Evolutionary conservation across 1,139 yeast species (phyloP).

Genomic region (Lodderomyces margitis): DNA sequence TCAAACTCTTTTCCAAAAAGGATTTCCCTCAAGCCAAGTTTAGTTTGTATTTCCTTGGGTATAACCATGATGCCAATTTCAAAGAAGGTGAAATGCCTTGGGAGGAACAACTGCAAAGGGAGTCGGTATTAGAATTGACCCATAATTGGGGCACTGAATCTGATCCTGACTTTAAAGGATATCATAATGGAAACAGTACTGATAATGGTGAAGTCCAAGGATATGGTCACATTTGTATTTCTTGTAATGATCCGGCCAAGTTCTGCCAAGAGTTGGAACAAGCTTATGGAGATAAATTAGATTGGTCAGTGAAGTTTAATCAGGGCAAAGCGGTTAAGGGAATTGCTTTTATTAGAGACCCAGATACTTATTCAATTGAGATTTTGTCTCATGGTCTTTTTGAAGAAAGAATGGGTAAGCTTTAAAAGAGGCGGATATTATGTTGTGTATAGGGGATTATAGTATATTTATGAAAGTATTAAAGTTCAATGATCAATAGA

Average conservation of each 20-base stretch:
- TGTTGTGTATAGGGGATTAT: neutral
- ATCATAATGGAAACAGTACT: constrained; percentile 76
- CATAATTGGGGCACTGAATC: constrained; percentile 94
- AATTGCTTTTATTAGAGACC: constrained; percentile 77
- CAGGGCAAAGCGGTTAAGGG: constrained; percentile 52
- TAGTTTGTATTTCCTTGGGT: constrained; percentile 82
- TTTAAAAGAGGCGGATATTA: neutral
- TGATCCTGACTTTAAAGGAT: constrained; percentile 64
- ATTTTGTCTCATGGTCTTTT: constrained; percentile 40
- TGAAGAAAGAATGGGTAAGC: constrained; percentile 8
- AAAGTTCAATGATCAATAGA: no score
- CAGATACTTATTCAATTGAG: constrained; percentile 90
- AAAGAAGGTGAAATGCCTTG: constrained; percentile 33
- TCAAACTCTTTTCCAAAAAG: constrained; percentile 60
- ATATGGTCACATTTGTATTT: constrained; percentile 80
- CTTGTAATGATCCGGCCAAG: constrained; percentile 62
- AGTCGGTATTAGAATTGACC: constrained; percentile 81
- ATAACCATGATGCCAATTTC: constrained; percentile 42
- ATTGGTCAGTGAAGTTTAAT: constrained; percentile 51
- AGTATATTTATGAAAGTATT: no score
- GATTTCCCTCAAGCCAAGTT: constrained; percentile 71
- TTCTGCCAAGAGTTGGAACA: constrained; percentile 53
- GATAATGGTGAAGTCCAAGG: constrained; percentile 67
- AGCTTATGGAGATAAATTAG: constrained; percentile 30
- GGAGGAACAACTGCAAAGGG: constrained; percentile 40